These are phyloP conservation scores for Cryphonectria carpinicola DNA, from an alignment of 2,329 filamentous ascomycete genomes.

Conservation along the genomic window DNA sequence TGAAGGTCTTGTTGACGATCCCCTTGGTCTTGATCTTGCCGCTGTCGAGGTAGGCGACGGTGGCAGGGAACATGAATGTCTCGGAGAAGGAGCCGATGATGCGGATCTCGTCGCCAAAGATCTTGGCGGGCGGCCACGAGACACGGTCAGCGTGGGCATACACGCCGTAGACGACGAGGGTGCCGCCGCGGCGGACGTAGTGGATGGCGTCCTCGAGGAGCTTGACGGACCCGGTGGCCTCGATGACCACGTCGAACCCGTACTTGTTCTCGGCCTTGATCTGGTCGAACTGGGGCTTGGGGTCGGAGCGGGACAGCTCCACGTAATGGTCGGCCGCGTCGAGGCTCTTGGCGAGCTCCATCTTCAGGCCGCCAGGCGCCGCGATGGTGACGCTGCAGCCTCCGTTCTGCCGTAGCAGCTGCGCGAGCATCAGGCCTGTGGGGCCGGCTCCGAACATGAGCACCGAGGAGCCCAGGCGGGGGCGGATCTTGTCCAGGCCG, in stretches of 20 bases:
- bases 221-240: slow-evolving; percentile 70
- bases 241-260: slow-evolving; percentile 73
- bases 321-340: slow-evolving; percentile 59
- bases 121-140: slow-evolving; percentile 71
- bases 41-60: slow-evolving; percentile 57
- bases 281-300: slow-evolving; percentile 62
- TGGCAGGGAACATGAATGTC: slow-evolving; percentile 70
- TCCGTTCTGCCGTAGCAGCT: slow-evolving; percentile 67
- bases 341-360: slow-evolving; percentile 67
- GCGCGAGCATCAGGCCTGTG: slow-evolving; percentile 66
- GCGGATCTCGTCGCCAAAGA: slow-evolving; percentile 71
- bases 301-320: slow-evolving; percentile 57
- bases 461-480: slow-evolving; percentile 66
- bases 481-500: slow-evolving; percentile 69
- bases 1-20: slow-evolving; percentile 75
- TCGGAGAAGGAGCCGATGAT: slow-evolving; percentile 76
- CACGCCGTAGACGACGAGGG: slow-evolving; percentile 52
- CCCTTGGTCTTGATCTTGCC: slow-evolving; percentile 66
- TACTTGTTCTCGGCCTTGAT: slow-evolving; percentile 69
- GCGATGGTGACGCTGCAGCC: slow-evolving; percentile 72
- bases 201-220: slow-evolving; percentile 73
- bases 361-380: slow-evolving; percentile 70
- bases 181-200: slow-evolving; percentile 72
- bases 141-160: slow-evolving; percentile 67
- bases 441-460: slow-evolving; percentile 70